Evolutionary conservation across 1,139 yeast genomes (phyloP).

Genomic region (Sugiyamaella pinicola): DNA sequence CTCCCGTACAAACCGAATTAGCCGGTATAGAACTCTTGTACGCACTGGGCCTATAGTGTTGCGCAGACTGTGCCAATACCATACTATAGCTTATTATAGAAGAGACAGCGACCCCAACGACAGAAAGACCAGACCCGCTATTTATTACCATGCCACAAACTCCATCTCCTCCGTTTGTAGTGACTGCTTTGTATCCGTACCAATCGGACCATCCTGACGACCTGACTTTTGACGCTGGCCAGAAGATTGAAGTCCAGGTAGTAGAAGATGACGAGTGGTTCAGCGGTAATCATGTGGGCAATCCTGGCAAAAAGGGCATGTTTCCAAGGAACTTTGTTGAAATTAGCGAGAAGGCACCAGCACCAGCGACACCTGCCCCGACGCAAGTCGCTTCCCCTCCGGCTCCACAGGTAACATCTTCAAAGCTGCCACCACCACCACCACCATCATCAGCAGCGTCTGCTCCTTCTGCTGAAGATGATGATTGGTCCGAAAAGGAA

Average conservation of each 20-base stretch:
- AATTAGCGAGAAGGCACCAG: constrained; percentile 28
- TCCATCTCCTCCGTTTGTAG: constrained; percentile 62
- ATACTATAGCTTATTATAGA: too few species aligned
- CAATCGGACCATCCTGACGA: constrained; percentile 84
- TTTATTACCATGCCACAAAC: background rate
- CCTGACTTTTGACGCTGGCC: constrained; percentile 67
- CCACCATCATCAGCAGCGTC: constrained; percentile 24
- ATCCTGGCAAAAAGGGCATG: constrained; percentile 62
- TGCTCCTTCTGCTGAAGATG: constrained; percentile 21
- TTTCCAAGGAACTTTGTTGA: constrained; percentile 88
- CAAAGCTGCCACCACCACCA: too few species aligned
- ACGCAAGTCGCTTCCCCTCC: constrained; percentile 10
- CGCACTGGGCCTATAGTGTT: too few species aligned
- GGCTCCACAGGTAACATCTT: too few species aligned
- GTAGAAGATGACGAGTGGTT: constrained; percentile 93
- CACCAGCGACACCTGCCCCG: too few species aligned
- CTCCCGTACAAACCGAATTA: too few species aligned
- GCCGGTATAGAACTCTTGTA: too few species aligned
- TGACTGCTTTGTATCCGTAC: constrained; percentile 70
- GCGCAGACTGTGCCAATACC: background rate
- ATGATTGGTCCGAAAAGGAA: constrained; percentile 25
- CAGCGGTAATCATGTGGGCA: constrained; percentile 61
- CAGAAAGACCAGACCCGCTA: too few species aligned
- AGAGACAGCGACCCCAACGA: too few species aligned
- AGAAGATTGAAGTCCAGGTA: constrained; percentile 68